Percentiles rank a stretch among this genome's conserved stretches.
phyloP scores from a whole-genome alignment of 176 grass and related monocot genomes.

The Oryza glaberrima region DNA sequence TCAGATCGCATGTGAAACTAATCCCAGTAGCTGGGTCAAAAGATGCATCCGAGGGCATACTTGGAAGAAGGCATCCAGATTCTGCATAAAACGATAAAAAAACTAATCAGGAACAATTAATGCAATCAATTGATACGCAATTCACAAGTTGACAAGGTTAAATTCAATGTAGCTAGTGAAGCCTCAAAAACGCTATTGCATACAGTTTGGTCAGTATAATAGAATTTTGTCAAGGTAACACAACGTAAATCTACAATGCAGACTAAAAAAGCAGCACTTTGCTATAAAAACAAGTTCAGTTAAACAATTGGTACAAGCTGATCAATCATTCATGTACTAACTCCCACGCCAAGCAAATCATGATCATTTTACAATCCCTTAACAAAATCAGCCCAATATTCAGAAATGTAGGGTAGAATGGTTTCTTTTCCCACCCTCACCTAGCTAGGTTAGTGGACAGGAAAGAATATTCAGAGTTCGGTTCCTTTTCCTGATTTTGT shows the following conservation, averaged over 20 bases:
- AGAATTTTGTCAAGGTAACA: conserved; percentile 30
- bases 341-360: conserved; percentile 5
- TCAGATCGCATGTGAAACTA: conserved; percentile 98
- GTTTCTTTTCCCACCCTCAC: background rate
- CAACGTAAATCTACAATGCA: conserved; percentile 19
- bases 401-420: background rate
- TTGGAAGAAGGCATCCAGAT: conserved; percentile 97
- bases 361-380: background rate
- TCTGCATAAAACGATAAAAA: conserved; percentile 48
- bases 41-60: conserved; percentile 92
- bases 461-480: background rate
- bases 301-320: background rate
- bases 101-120: conserved; percentile 31
- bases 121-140: background rate
- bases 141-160: background rate
- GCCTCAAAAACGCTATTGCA: conserved; percentile 4
- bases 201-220: background rate
- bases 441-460: background rate
- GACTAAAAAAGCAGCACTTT: background rate
- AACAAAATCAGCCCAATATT: conserved; percentile 7
- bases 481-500: background rate
- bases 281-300: background rate
- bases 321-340: conserved; percentile 2
- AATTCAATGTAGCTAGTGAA: conserved; percentile 9
- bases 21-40: conserved; percentile 77